Base-by-base conservation (phyloP, 164 flowering plant genomes). In the Vitis riparia region DNA sequence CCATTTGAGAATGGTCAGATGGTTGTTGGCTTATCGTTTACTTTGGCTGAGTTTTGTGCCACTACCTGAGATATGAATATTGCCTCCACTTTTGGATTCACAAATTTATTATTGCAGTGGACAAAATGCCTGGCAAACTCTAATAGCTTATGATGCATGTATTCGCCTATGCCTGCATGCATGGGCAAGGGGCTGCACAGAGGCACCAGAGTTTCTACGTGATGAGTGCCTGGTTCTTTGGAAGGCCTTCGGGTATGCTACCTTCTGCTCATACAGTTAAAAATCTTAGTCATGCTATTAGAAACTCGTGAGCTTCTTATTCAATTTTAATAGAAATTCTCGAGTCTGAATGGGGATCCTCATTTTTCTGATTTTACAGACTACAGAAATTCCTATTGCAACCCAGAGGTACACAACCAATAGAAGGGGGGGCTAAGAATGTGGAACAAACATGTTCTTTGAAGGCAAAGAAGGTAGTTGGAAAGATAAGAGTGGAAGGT, bases 71-170 rank as follows among this genome's bases (percentile, higher is more conserved):
- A 60, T 60, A 15, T 60, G 49, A 60, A 60, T 12, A 8, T 32
- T 13, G 1, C 19, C 52, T 16, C 15, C 15, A 52, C 59, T 13
- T 30, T 29, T 51, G 17, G 44, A 27, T 48, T 63, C 23, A 23
- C 6, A 48, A 23, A 71, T 60, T 51, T 11, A 17, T 66, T 48
- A 19, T 67, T 71, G 69, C 84, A 93, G 96, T 75, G 86, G 85
- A 62, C 98, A 94, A 82, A 81, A 78, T 83, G 93, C 94, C 60
- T 94, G 94, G 92, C 92, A 91, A 83, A 81, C 87, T 23, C 73
- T 94, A 48, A 68, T 91, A 61, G 89, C 98, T 70, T 92, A 94
- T 80, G 98, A 94, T 81, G 98, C 97, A 67, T 90, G 97, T 68
- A 78, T 90, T 52, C 94, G 96, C 9, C 73, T 94, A 55, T 94